These are phyloP conservation scores for Francoa sonchifolia DNA, from an alignment of 441 rosid species.

Conservation along the genomic window DNA sequence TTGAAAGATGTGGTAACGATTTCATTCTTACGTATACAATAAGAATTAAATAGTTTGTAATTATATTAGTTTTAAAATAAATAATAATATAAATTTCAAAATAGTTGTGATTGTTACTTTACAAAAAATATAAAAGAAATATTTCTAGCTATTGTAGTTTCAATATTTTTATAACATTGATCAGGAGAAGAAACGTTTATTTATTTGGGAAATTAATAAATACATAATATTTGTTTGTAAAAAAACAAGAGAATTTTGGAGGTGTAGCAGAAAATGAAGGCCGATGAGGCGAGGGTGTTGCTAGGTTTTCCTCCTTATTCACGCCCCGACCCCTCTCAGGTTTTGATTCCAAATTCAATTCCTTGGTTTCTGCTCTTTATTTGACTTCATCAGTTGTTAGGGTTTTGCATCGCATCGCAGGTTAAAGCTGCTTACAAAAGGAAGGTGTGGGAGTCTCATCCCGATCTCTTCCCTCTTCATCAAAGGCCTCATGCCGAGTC, in stretches of 20 bases:
- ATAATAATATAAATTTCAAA: too few species aligned
- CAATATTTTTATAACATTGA: too few species aligned
- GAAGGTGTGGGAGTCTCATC: conserved; percentile 87
- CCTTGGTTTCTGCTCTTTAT: neutral
- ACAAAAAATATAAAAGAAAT: too few species aligned
- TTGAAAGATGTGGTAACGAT: too few species aligned
- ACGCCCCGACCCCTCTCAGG: conserved; percentile 52
- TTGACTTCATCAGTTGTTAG: neutral
- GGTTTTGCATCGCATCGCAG: conserved; percentile 15
- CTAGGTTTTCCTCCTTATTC: conserved; percentile 62
- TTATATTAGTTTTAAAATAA: too few species aligned
- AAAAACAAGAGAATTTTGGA: neutral
- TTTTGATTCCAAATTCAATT: conserved; percentile 8
- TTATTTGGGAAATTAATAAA: too few species aligned
- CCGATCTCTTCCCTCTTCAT: conserved; percentile 60
- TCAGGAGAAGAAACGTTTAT: too few species aligned
- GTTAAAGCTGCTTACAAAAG: conserved; percentile 68
- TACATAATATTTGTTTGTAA: too few species aligned
- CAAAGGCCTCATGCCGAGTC: conserved; percentile 58
- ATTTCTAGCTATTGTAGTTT: too few species aligned
- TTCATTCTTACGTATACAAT: too few species aligned
- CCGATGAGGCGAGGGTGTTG: conserved; percentile 54
- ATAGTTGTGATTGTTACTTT: too few species aligned
- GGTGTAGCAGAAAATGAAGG: conserved; percentile 30
- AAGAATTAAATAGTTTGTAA: too few species aligned